phyloP scores from a whole-genome alignment of 2,329 filamentous ascomycete genomes.

The Xylaria sp. region DNA sequence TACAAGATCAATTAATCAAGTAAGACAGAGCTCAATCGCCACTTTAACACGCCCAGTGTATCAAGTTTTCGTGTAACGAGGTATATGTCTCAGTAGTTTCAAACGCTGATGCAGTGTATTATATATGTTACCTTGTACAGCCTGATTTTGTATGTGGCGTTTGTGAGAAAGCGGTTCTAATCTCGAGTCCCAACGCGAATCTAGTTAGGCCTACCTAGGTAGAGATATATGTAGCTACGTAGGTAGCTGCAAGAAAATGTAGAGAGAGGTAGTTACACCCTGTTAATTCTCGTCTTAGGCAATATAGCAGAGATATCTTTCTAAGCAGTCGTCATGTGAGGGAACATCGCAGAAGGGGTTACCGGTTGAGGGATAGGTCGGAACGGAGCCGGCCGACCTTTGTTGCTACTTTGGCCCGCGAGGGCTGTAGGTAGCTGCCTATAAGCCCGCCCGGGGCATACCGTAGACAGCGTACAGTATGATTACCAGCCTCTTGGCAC shows the following conservation, averaged over 20 bases:
- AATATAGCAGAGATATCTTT: not conserved
- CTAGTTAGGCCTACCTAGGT: too few species aligned
- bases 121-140: not conserved
- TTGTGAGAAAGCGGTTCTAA: not conserved
- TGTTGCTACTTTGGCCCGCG: not conserved
- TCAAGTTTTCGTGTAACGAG: not conserved
- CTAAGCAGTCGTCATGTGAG: conserved; percentile 7
- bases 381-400: conserved; percentile 33
- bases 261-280: too few species aligned
- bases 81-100: not conserved
- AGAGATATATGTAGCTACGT: too few species aligned
- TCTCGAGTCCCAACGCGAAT: not conserved
- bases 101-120: not conserved
- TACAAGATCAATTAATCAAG: too few species aligned
- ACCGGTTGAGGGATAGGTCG: not conserved
- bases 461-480: not conserved
- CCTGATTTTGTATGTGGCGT: not conserved
- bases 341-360: too few species aligned
- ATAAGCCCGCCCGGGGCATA: not conserved
- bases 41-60: not conserved
- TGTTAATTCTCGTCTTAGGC: not conserved
- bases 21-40: not conserved
- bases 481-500: not conserved
- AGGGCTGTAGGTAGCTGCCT: not conserved
- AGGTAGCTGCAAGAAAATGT: too few species aligned